A percentile compares a stretch with the other conserved stretches of the same genome.
These are phyloP conservation scores for Jatropha podagrica DNA, from an alignment of 441 rosid species.

Conservation along the genomic window DNA sequence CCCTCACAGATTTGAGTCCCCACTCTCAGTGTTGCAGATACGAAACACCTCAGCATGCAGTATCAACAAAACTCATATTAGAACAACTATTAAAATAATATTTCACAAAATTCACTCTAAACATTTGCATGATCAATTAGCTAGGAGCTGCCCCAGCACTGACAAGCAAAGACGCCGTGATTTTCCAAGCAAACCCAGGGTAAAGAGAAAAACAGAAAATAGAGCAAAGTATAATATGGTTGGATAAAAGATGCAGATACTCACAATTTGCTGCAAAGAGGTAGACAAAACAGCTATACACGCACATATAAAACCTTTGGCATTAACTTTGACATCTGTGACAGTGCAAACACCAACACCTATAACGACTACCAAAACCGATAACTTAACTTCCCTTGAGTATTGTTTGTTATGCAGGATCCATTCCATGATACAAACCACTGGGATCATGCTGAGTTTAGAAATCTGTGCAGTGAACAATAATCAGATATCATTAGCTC, in stretches of 20 bases:
- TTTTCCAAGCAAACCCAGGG: background rate
- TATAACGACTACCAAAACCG: conserved; percentile 85
- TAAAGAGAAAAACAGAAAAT: background rate
- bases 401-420: conserved; percentile 76
- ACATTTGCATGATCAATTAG: background rate
- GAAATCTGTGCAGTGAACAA: conserved; percentile 54
- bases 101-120: background rate
- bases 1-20: background rate
- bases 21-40: background rate
- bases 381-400: conserved; percentile 71
- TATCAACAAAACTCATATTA: no score
- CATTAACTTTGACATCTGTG: conserved; percentile 91
- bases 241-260: conserved; percentile 23
- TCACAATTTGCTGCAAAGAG: conserved; percentile 94
- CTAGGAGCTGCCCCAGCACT: background rate
- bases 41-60: background rate
- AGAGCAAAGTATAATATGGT: background rate
- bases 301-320: conserved; percentile 87
- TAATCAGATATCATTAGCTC: background rate
- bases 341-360: conserved; percentile 97
- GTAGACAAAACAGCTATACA: conserved; percentile 74
- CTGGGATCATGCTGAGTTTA: conserved; percentile 96
- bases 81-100: background rate
- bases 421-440: conserved; percentile 96
- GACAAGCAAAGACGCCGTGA: background rate